phyloP scores from a whole-genome alignment of 352 stramenopile genomes.

The Hyaloperonospora brassicae region DNA sequence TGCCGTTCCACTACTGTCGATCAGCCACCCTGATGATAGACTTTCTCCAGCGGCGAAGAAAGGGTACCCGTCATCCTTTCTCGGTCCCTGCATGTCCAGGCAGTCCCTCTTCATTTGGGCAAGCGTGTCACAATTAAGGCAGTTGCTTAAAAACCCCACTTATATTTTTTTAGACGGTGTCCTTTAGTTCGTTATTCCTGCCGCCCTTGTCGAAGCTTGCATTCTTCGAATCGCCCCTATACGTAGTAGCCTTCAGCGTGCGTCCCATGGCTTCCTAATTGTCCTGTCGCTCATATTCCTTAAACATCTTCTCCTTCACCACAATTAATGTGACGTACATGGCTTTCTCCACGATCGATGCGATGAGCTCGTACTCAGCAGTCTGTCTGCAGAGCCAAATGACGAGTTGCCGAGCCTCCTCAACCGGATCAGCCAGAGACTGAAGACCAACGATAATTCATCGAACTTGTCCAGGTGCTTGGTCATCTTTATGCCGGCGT shows the following conservation, averaged over 20 bases:
- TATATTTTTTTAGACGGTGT: neutral
- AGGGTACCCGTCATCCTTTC: constrained; percentile 5
- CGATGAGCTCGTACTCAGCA: neutral
- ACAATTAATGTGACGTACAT: neutral
- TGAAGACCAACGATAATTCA: neutral
- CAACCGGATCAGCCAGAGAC: neutral
- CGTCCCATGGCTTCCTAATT: constrained; percentile 5
- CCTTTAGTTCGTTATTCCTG: neutral
- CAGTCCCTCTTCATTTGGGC: no score
- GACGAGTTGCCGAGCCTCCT: neutral
- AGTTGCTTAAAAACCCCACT: constrained; percentile 8
- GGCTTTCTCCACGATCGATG: no score
- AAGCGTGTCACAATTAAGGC: constrained; percentile 6
- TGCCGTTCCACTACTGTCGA: no score
- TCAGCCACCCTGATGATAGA: no score
- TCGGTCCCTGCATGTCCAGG: no score
- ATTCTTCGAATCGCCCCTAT: no score
- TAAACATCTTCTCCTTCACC: constrained; percentile 21
- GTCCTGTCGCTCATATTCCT: constrained; percentile 15
- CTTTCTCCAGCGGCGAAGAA: neutral
- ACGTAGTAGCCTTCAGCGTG: neutral
- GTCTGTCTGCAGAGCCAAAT: neutral
- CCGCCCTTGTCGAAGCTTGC: no score
- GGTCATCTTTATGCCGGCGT: neutral
- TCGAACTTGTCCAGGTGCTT: no score